These are phyloP conservation scores for Rhodomyrtus psidioides DNA, from an alignment of 441 rosid species.

Conservation along the genomic window DNA sequence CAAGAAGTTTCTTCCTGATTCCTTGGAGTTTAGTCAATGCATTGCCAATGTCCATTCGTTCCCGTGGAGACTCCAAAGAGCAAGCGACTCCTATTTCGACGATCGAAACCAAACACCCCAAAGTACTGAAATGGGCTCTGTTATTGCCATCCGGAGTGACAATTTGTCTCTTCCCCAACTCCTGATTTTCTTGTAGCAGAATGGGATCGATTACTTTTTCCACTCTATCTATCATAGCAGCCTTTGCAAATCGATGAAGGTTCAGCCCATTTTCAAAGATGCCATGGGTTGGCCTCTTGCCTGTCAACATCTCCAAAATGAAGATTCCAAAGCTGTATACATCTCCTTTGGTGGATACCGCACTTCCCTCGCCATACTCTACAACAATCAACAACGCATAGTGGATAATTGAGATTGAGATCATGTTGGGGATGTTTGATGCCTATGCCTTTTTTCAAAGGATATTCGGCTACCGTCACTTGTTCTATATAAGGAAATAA, in stretches of 20 bases:
- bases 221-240: neutral
- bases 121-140: accelerated
- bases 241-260: neutral
- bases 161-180: accelerated
- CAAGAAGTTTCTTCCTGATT: neutral
- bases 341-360: neutral
- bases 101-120: neutral
- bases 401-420: neutral
- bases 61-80: neutral
- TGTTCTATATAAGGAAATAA: neutral
- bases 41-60: neutral
- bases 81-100: neutral
- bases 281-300: neutral
- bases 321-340: neutral
- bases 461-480: accelerated
- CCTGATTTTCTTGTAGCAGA: neutral
- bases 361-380: neutral
- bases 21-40: neutral
- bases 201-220: neutral
- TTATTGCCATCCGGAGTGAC: accelerated
- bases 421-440: neutral
- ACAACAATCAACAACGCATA: neutral
- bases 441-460: neutral
- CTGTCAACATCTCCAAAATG: neutral
- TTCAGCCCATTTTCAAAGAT: neutral